Conservation (phyloP, 2,329 filamentous ascomycete genomes). For the Orbilia javanica region DNA sequence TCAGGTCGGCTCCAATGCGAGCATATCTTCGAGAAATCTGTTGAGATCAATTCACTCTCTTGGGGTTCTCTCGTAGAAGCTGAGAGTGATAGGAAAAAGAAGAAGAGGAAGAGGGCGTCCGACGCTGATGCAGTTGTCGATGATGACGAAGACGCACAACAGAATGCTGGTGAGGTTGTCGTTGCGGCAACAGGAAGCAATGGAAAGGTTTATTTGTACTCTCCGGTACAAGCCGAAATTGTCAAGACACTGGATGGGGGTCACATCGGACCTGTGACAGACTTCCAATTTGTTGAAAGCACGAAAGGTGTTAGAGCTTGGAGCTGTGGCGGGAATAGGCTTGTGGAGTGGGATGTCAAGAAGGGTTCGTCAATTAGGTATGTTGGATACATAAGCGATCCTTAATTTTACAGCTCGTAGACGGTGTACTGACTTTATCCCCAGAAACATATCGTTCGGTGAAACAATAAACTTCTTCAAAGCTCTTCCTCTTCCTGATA, state of each 20-base stretch:
- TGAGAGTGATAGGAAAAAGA: constrained; percentile 66
- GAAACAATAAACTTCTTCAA: constrained; percentile 67
- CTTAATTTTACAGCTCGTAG: neutral
- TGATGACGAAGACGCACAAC: constrained; percentile 40
- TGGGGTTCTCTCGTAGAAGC: constrained; percentile 67
- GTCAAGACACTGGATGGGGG: constrained; percentile 67
- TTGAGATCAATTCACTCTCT: constrained; percentile 68
- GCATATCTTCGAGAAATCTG: constrained; percentile 67
- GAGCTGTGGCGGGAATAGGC: constrained; percentile 70
- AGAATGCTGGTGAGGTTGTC: constrained; percentile 64
- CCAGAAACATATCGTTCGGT: constrained; percentile 53
- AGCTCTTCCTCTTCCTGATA: constrained; percentile 62
- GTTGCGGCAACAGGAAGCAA: constrained; percentile 69
- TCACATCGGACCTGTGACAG: constrained; percentile 68
- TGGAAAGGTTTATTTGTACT: constrained; percentile 69
- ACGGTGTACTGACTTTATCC: neutral
- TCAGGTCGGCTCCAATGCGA: constrained; percentile 69
- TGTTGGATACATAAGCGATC: constrained; percentile 41
- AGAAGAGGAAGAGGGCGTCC: constrained; percentile 69
- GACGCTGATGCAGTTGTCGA: constrained; percentile 63
- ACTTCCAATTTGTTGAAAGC: constrained; percentile 69
- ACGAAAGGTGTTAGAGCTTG: constrained; percentile 67
- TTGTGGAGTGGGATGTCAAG: constrained; percentile 70
- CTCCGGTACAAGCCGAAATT: constrained; percentile 68
- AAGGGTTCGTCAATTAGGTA: constrained; percentile 67